Evolutionary conservation across 257 asterid species (phyloP).

Genomic region (Sherardia arvensis): DNA sequence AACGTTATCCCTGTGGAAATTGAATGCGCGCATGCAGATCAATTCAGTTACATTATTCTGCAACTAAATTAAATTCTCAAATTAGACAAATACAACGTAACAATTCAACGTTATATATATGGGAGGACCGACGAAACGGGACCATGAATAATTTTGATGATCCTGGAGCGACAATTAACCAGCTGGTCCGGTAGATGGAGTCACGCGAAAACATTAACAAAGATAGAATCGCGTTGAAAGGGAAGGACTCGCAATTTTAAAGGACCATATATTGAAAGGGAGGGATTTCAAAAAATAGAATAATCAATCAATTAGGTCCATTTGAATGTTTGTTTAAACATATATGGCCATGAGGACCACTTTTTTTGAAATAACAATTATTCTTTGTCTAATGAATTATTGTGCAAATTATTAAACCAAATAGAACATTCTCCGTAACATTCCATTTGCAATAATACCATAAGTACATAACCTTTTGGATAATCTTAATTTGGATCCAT

Average conservation of each 20-base stretch:
- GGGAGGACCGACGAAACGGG: neutral
- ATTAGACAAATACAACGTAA: no score
- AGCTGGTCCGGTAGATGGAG: neutral
- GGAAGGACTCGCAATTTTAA: neutral
- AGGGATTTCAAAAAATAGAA: neutral
- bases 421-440: neutral
- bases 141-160: neutral
- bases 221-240: neutral
- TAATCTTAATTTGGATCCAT: no score
- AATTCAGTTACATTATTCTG: neutral
- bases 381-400: no score
- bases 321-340: neutral
- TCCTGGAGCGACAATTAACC: neutral
- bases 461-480: no score
- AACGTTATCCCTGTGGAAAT: neutral
- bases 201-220: neutral
- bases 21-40: conserved; percentile 5
- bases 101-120: neutral
- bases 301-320: neutral
- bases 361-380: neutral
- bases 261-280: neutral
- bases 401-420: no score
- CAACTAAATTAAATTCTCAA: neutral
- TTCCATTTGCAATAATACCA: neutral
- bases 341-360: conserved; percentile 6